Percentiles rank a stretch among this genome's conserved stretches.
phyloP scores from a whole-genome alignment of 306 rosid species.

The Lotus japonicus region DNA sequence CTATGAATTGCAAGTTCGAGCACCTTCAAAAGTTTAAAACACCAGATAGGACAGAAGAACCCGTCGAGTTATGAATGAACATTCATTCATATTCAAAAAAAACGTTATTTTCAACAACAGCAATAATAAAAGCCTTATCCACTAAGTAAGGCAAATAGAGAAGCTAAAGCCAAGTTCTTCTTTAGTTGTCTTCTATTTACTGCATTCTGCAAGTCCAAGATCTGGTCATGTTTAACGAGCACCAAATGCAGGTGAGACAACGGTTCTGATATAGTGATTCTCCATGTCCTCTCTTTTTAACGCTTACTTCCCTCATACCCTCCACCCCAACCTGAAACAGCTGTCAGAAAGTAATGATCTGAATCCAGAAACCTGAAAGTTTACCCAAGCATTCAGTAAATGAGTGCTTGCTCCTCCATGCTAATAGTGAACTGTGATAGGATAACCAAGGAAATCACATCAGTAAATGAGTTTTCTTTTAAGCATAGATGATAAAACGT shows the following conservation, averaged over 20 bases:
- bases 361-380: not conserved
- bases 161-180: constrained; percentile 14
- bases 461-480: not conserved
- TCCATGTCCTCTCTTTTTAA: not conserved
- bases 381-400: not conserved
- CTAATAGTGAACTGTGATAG: not conserved
- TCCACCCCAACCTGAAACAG: not conserved
- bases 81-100: not conserved
- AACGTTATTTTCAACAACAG: not conserved
- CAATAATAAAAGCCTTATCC: too few relatives aligned
- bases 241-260: not conserved
- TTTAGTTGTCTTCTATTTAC: constrained; percentile 10
- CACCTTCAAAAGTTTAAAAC: constrained; percentile 4
- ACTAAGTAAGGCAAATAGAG: not conserved
- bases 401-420: not conserved
- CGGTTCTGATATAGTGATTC: not conserved
- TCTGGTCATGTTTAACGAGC: not conserved
- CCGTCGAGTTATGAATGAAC: not conserved
- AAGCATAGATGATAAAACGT: not conserved
- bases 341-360: not conserved
- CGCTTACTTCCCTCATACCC: not conserved
- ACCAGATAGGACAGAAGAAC: not conserved
- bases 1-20: not conserved
- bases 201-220: not conserved
- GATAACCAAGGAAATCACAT: not conserved